Evolutionary conservation across 441 rosid species (phyloP).

Genomic region (Populus tomentosa): DNA sequence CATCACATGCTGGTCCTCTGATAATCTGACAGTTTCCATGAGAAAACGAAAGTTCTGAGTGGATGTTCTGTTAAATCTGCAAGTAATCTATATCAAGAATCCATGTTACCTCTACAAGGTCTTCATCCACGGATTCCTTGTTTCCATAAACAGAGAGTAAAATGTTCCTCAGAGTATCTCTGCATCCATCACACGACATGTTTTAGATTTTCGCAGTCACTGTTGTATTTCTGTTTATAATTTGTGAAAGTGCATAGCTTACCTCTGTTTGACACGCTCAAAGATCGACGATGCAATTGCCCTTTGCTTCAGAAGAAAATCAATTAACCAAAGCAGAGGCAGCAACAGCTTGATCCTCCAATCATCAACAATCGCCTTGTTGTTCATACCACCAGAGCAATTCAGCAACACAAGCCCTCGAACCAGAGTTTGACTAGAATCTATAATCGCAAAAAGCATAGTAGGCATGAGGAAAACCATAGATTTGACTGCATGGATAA

Average conservation of each 20-base stretch:
- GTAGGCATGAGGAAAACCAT: constrained; percentile 2
- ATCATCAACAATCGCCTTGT: constrained; percentile 86
- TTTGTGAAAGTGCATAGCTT: not conserved
- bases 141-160: constrained; percentile 64
- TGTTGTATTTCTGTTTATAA: not conserved
- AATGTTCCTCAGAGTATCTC: constrained; percentile 65
- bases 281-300: constrained; percentile 64
- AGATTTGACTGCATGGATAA: not conserved
- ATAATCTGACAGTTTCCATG: constrained; percentile 51
- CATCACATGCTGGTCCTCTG: constrained; percentile 71
- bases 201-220: not conserved
- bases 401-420: constrained; percentile 74
- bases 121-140: constrained; percentile 77
- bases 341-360: constrained; percentile 85
- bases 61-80: not conserved
- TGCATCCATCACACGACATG: constrained; percentile 23
- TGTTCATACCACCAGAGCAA: constrained; percentile 96
- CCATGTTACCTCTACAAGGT: constrained; percentile 58
- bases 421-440: constrained; percentile 43
- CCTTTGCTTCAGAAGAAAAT: constrained; percentile 65
- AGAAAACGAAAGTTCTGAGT: not conserved
- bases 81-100: not conserved
- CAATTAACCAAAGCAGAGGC: constrained; percentile 70
- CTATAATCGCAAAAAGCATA: constrained; percentile 22
- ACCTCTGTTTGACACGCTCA: constrained; percentile 70